Evolutionary conservation across 2,329 filamentous ascomycete genomes (phyloP).

Genomic region (Ascocoryne sarcoides): DNA sequence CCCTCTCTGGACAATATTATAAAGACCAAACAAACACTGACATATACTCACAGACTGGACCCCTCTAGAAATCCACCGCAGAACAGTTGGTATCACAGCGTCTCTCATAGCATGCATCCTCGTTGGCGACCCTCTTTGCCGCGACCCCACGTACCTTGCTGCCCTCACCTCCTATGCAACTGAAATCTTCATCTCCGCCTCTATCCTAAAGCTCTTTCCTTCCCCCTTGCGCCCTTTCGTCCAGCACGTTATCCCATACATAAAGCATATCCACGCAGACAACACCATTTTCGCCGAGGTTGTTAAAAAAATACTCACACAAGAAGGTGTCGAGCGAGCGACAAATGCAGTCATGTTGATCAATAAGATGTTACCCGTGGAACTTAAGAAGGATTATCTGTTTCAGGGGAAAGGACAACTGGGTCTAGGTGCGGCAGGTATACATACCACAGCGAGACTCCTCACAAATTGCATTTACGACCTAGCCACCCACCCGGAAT

Average conservation of each 20-base stretch:
- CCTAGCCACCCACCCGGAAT: constrained; percentile 36
- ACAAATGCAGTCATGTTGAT: background rate
- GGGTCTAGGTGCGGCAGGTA: constrained; percentile 37
- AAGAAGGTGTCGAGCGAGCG: background rate
- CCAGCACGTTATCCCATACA: background rate
- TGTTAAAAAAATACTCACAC: background rate
- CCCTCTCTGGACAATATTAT: too few species aligned
- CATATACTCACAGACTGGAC: background rate
- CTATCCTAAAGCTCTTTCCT: background rate
- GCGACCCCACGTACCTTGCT: background rate
- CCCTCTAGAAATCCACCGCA: background rate
- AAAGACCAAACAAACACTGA: too few species aligned
- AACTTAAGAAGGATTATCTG: background rate
- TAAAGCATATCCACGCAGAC: background rate
- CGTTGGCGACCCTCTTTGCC: background rate
- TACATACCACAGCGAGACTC: constrained; percentile 40
- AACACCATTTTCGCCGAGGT: background rate
- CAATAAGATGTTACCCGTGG: background rate
- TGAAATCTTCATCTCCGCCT: background rate
- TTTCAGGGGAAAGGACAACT: constrained; percentile 1
- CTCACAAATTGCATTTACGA: constrained; percentile 43
- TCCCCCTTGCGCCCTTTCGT: background rate
- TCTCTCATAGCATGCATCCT: background rate
- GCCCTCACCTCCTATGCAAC: background rate
- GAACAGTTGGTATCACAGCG: background rate